Evolutionary conservation across 192 early-diverging fungal genomes (phyloP).

Genomic region (Entophlyctis luteolus): DNA sequence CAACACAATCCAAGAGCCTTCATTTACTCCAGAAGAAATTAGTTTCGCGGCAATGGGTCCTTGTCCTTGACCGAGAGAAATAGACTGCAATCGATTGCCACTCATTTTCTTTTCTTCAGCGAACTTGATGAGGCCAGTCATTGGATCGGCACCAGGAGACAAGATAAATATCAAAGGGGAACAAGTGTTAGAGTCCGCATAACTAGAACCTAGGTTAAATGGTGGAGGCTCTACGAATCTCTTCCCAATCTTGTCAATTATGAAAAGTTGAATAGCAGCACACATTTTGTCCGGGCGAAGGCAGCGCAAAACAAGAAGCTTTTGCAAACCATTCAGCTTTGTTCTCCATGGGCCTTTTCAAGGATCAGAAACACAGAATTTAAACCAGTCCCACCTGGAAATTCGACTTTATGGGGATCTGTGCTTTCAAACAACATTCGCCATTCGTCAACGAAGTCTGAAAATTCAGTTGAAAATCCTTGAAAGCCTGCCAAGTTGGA

Average conservation of each 20-base stretch:
- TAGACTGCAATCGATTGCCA: slow-evolving; percentile 49
- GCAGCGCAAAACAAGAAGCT: slow-evolving; percentile 47
- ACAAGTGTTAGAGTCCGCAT: slow-evolving; percentile 48
- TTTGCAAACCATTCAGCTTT: slow-evolving; percentile 45
- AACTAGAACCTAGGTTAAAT: slow-evolving; percentile 58
- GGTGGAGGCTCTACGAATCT: slow-evolving; percentile 59
- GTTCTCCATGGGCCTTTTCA: slow-evolving; percentile 40
- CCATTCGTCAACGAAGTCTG: slow-evolving; percentile 40
- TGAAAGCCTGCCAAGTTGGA: slow-evolving; percentile 39
- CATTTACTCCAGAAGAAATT: slow-evolving; percentile 43
- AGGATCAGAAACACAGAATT: neutral
- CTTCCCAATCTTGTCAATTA: slow-evolving; percentile 56
- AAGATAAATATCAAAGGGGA: slow-evolving; percentile 57
- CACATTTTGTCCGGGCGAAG: slow-evolving; percentile 58
- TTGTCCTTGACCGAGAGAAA: slow-evolving; percentile 61
- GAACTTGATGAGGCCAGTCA: slow-evolving; percentile 52
- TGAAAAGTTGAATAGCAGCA: slow-evolving; percentile 45
- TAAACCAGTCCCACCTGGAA: slow-evolving; percentile 33
- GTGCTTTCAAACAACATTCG: slow-evolving; percentile 46
- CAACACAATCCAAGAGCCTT: slow-evolving; percentile 56
- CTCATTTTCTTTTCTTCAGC: slow-evolving; percentile 58
- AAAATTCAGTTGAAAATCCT: slow-evolving; percentile 37
- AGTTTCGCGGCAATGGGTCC: slow-evolving; percentile 61
- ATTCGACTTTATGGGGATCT: slow-evolving; percentile 44
- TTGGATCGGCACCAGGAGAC: slow-evolving; percentile 60